Percentiles rank a stretch among this genome's conserved stretches.
Evolutionary conservation across 208 protist genomes (phyloP).

Genomic region (Leishmania braziliensis): DNA sequence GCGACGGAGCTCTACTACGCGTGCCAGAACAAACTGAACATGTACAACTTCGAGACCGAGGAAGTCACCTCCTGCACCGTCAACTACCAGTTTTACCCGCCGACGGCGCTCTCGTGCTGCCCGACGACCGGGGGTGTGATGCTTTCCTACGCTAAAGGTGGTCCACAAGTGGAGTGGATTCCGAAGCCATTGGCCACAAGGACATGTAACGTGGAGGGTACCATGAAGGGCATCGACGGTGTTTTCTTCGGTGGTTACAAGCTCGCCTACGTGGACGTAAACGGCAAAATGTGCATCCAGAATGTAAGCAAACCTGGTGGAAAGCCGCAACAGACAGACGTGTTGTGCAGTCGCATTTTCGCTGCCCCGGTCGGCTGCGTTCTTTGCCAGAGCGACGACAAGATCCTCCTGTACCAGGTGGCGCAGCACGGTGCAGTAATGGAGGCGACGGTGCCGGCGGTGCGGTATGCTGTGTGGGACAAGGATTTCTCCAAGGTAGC

Average conservation of each 20-base stretch:
- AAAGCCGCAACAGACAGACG: slow-evolving; percentile 60
- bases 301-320: slow-evolving; percentile 84
- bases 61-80: slow-evolving; percentile 17
- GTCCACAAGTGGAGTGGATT: slow-evolving; percentile 39
- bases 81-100: slow-evolving; percentile 47
- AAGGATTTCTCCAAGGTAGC: slow-evolving; percentile 92
- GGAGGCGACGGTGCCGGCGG: slow-evolving; percentile 49
- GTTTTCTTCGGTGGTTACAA: slow-evolving; percentile 96
- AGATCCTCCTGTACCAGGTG: slow-evolving; percentile 95
- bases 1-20: slow-evolving; percentile 62
- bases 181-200: slow-evolving; percentile 16
- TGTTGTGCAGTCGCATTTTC: slow-evolving; percentile 79
- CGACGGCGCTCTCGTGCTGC: slow-evolving; percentile 65
- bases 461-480: slow-evolving; percentile 97
- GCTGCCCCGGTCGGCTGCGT: slow-evolving; percentile 70
- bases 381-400: slow-evolving; percentile 84
- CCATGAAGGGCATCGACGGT: slow-evolving; percentile 67
- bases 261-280: slow-evolving; percentile 93
- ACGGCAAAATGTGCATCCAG: slow-evolving; percentile 83
- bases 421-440: slow-evolving; percentile 87
- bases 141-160: slow-evolving; percentile 54
- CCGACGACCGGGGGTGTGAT: slow-evolving; percentile 45
- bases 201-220: slow-evolving; percentile 17
- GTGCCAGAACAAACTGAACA: slow-evolving; percentile 49
- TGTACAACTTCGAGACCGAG: slow-evolving; percentile 54